These are phyloP conservation scores for Trichopus zeylanicus DNA, from an alignment of 116 monocot genomes.

Conservation along the genomic window DNA sequence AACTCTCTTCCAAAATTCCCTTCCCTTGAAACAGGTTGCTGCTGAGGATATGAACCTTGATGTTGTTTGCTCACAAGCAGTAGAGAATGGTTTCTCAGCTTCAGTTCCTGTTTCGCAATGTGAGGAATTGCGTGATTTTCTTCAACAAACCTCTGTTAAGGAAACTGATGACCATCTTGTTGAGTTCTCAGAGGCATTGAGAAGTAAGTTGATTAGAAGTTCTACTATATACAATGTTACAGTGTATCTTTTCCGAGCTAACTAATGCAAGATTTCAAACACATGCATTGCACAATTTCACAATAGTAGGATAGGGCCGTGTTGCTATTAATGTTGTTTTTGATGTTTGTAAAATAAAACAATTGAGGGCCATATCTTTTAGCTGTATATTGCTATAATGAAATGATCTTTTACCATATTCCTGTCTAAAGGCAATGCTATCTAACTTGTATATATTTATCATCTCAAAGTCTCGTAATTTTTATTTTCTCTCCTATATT, in stretches of 20 bases:
- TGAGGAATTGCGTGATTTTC: conserved; percentile 30
- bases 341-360: too few species aligned
- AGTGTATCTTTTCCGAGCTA: conserved; percentile 2
- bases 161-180: conserved; percentile 72
- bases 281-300: too few species aligned
- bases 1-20: too few species aligned
- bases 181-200: conserved; percentile 90
- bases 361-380: too few species aligned
- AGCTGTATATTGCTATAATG: too few species aligned
- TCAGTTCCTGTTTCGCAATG: conserved; percentile 20
- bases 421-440: too few species aligned
- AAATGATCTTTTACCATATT: too few species aligned
- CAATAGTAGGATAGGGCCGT: too few species aligned
- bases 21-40: conserved; percentile 25
- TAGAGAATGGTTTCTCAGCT: conserved; percentile 44
- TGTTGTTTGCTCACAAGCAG: conserved; percentile 17
- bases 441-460: too few species aligned
- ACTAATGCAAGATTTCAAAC: not conserved
- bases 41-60: conserved; percentile 27
- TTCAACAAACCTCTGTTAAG: conserved; percentile 36
- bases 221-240: not conserved
- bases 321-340: too few species aligned
- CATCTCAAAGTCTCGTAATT: too few species aligned
- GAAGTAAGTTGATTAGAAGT: conserved; percentile 51
- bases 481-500: too few species aligned